Conservation (phyloP, 116 monocot genomes). For the Cymodocea nodosa region DNA sequence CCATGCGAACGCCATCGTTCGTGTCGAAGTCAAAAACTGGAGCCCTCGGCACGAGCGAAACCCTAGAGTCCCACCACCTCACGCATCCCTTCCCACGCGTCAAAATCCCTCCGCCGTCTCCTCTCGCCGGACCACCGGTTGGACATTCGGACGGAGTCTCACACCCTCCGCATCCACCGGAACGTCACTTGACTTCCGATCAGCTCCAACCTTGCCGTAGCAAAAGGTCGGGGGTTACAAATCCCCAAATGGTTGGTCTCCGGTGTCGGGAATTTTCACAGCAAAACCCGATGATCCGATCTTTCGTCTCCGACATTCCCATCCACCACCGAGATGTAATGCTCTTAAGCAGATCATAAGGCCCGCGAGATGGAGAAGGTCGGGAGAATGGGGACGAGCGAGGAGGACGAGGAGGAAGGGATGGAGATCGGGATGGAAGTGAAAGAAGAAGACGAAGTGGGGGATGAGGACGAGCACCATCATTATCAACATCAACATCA, state of each 20-base stretch:
- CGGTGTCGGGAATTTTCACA: background rate
- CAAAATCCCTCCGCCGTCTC: constrained; percentile 10
- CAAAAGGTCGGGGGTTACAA: background rate
- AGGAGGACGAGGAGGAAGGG: constrained; percentile 43
- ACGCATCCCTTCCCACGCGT: constrained; percentile 13
- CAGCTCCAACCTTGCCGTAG: constrained; percentile 9
- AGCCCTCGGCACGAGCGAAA: constrained; percentile 74
- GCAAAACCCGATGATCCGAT: background rate
- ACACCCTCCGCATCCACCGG: background rate
- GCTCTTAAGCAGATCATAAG: background rate
- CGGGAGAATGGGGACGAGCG: constrained; percentile 27
- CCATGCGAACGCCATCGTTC: constrained; percentile 24
- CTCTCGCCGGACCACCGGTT: constrained; percentile 2
- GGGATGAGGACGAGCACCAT: background rate
- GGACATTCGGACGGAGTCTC: background rate
- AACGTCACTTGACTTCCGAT: background rate
- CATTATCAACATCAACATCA: background rate
- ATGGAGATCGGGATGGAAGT: constrained; percentile 46
- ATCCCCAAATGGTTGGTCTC: too few species aligned
- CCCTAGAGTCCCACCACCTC: constrained; percentile 28
- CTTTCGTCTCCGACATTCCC: background rate
- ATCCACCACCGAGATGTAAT: background rate
- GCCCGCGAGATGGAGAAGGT: constrained; percentile 42
- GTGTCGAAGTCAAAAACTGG: constrained; percentile 44
- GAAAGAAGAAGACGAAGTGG: constrained; percentile 33